Evolutionary conservation across 176 grass and related monocot species (phyloP), one percentile per base, ranked within the genome.

Genomic region (Zoysia pacifica): DNA sequence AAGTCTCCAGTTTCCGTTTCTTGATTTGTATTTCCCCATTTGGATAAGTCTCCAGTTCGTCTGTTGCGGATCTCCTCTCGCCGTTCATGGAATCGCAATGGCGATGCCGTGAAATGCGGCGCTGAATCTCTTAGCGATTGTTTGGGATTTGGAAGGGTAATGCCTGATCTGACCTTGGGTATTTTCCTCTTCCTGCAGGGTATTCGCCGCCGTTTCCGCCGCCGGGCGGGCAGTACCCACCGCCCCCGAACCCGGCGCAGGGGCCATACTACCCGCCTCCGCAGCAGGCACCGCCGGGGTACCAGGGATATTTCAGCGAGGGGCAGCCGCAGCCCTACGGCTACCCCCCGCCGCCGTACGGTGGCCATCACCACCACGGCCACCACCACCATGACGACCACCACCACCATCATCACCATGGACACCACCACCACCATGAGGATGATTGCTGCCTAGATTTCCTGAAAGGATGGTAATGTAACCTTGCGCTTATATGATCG

Each of bases 401-500:
- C 19, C 14, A 62, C 15, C 76, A 84, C 10, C 80, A 78, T 5
- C 67, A 78, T 3, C 84, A 82, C 11, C 82, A 67, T 56, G 28
- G 67, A 1, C 79, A 81, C n/a, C 63, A 79, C 42, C 80, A 76
- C 59, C 84, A 87, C 40, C 80, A 90, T 28, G 93, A 80, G 18
- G 76, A 84, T 7, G 87, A 79, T 42, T 86, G 77, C 54, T 90
- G 91, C 89, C 77, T 89, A 65, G 93, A 89, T 60, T 97, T 90
- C 91, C 80, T 97, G 72, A 84, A 65, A 85, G 94, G 94, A 97
- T 97, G 94, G 94, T 97, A 97, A 89, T 74, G 48, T 58, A 53
- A 35, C 15, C 44, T 71, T 71, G 11, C 9, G 62, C 76, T 75
- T 38, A 5, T 46, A 28, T 43, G 53, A 37, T 64, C 48, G 9